Percentiles rank a stretch among this genome's conserved stretches.
phyloP scores from a whole-genome alignment of 2,329 filamentous ascomycete species.

The Phyllosticta paracitricarpa region DNA sequence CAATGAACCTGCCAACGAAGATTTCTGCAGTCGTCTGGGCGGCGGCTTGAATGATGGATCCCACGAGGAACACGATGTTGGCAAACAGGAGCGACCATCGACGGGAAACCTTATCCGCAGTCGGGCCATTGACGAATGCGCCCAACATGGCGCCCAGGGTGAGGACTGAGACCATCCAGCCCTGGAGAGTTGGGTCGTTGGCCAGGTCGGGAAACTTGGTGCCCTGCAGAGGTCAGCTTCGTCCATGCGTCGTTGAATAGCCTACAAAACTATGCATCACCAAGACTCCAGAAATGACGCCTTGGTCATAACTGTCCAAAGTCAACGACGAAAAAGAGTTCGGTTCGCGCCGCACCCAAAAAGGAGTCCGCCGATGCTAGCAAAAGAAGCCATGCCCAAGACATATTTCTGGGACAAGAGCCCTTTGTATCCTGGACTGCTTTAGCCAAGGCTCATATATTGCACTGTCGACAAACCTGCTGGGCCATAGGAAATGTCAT shows the following conservation, averaged over 20 bases:
- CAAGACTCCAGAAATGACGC: constrained; percentile 61
- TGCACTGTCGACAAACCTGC: neutral
- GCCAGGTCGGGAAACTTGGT: neutral
- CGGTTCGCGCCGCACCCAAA: neutral
- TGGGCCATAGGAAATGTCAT: constrained; percentile 6
- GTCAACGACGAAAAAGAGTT: neutral
- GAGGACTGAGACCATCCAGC: neutral
- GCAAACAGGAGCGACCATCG: constrained; percentile 13
- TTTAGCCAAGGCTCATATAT: neutral
- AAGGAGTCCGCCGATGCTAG: constrained; percentile 5
- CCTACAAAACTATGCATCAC: constrained; percentile 37
- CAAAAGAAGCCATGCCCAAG: constrained; percentile 7
- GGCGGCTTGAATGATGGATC: constrained; percentile 21
- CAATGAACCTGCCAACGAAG: neutral
- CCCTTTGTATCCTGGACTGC: constrained; percentile 6
- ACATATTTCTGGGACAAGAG: constrained; percentile 4
- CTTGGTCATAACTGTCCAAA: constrained; percentile 20
- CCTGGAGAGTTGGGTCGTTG: neutral
- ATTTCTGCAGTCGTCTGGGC: constrained; percentile 20
- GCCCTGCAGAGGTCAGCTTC: neutral
- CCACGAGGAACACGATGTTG: constrained; percentile 18
- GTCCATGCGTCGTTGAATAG: neutral
- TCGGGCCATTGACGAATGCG: constrained; percentile 27
- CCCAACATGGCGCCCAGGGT: constrained; percentile 26
- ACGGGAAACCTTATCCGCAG: constrained; percentile 20